Conservation (phyloP, 202 grass and related monocot species). For the Zoysia matrella region DNA sequence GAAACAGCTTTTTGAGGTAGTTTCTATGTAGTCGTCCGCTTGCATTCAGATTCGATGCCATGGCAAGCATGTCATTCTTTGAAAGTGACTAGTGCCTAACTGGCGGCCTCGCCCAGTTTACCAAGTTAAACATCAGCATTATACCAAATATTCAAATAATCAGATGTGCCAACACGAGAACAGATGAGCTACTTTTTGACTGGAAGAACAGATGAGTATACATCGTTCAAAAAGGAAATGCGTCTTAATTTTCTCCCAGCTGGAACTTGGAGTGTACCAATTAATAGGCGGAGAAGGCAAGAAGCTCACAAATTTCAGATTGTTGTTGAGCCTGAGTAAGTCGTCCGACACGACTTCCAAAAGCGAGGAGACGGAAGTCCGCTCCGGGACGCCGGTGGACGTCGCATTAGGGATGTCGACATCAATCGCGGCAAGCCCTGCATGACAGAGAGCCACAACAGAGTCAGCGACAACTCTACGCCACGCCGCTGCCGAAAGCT, state of each 20-base stretch:
- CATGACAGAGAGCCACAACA: not conserved
- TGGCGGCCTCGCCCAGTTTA: no score
- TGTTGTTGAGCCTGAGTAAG: constrained; percentile 72
- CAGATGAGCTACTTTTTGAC: no score
- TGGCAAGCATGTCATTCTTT: no score
- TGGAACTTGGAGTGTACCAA: not conserved
- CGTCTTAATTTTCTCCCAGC: no score
- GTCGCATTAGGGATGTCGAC: constrained; percentile 19
- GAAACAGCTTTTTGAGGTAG: no score
- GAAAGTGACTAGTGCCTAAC: no score
- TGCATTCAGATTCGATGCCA: no score
- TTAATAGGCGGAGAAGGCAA: not conserved
- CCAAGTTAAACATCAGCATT: not conserved
- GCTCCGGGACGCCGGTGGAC: not conserved
- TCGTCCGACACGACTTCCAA: constrained; percentile 72
- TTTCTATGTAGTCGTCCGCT: no score
- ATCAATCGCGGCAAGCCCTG: constrained; percentile 43
- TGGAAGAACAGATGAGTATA: no score
- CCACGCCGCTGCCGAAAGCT: not conserved
- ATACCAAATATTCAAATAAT: no score
- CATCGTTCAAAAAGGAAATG: not conserved
- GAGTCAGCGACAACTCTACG: not conserved
- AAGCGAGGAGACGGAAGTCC: constrained; percentile 59
- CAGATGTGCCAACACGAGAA: no score
- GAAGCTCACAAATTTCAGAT: constrained; percentile 72